phyloP scores from a whole-genome alignment of 1,284 basidiomycete genomes.

The Phlebopus sp. region DNA sequence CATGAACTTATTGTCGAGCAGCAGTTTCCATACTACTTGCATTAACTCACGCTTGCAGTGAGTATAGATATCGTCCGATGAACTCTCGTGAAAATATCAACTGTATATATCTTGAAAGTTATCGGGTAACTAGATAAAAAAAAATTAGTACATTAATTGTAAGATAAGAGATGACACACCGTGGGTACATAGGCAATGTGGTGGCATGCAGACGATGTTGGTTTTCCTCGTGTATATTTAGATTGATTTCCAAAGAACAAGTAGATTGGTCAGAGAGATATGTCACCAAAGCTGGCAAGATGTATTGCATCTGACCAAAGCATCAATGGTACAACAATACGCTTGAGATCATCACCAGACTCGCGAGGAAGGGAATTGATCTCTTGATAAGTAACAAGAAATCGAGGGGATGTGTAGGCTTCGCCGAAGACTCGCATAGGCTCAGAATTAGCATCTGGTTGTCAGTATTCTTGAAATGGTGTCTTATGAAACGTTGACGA shows the following conservation, averaged over 20 bases:
- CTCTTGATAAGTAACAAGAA: too few species aligned
- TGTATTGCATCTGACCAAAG: conserved; percentile 39
- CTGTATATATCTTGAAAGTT: conserved; percentile 1
- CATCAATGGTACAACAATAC: conserved; percentile 30
- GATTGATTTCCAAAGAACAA: conserved; percentile 35
- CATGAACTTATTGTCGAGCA: conserved; percentile 23
- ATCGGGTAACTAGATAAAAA: conserved; percentile 11
- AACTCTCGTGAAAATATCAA: neutral
- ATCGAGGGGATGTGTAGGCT: too few species aligned
- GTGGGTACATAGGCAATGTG: conserved; percentile 33
- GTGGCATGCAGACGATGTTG: conserved; percentile 9
- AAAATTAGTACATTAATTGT: neutral
- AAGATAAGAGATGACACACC: conserved; percentile 12
- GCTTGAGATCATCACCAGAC: conserved; percentile 15
- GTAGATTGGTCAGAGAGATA: conserved; percentile 39
- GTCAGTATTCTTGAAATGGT: too few species aligned
- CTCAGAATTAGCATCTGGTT: too few species aligned
- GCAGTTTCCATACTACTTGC: conserved; percentile 17
- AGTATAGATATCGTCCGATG: conserved; percentile 1
- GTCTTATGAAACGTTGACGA: too few species aligned
- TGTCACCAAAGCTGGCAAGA: conserved; percentile 34
- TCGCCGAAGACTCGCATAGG: too few species aligned
- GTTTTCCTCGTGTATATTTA: conserved; percentile 27
- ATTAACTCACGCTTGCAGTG: conserved; percentile 23
- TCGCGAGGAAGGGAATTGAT: too few species aligned